Base-by-base conservation (phyloP, 768 basidiomycete species). In the Ephemerocybe angulata region DNA sequence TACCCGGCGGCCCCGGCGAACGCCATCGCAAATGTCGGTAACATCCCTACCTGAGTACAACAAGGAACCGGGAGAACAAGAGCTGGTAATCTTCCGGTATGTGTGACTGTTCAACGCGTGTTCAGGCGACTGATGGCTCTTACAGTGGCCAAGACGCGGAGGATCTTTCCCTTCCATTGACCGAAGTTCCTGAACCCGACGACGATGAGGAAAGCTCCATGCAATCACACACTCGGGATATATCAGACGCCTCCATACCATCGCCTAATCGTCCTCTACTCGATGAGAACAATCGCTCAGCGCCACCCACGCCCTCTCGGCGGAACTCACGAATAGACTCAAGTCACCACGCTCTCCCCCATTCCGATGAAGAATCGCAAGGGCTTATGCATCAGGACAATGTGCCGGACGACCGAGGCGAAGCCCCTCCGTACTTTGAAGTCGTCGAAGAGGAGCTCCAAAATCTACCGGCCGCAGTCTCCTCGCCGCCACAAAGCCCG, bases 41-140 rank as follows among this genome's bases (percentile, higher is more conserved):
- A 82, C 79, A 27, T 90, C 86, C 4, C 66, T 93, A 28, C 90
- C 90, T 4, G 81, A 77, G 27, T 93, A 93, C 61, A 88, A 82
- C 73, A 90, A 90, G 69, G 90, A 93, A 57, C 88, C 90, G 0
- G 90, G 89, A 15, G 90, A 90, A 46, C 76, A 85, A 35, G 90
- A 93, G 65, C 75, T 93, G 27, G 90, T 93, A 4, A 82, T 93
- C 50, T 72, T 75, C 52, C 73, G 79, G 75, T 80, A 50, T 55
- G 69, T 63, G 35, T 29, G 29, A 28, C 55, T 17, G 38, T 31
- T 24, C 19, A 10, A 21, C n/a, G 10, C n/a, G 17, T 35, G 12
- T 25, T 46, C 30, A 30, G 50, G 27, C 27, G n/a, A n/a, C n/a
- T n/a, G n/a, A n/a, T n/a, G n/a, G n/a, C n/a, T n/a, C n/a, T n/a